Percentiles rank a stretch among this genome's conserved stretches.
Evolutionary conservation across 495 filamentous ascomycete genomes (phyloP).

Genomic region (Penicillium atrosanguineum): DNA sequence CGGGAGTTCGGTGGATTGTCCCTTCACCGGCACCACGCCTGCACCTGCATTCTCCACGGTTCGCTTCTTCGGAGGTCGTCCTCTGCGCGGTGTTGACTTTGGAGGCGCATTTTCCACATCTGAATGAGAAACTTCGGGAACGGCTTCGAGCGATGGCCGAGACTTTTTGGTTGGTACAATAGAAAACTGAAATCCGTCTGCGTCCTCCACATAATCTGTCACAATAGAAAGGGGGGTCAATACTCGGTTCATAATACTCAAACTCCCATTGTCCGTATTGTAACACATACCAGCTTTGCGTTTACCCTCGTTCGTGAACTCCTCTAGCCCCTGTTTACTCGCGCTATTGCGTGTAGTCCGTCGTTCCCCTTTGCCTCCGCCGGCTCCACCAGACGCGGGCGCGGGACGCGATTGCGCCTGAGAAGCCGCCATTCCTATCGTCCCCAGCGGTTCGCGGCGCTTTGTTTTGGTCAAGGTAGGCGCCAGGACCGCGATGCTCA

Average conservation of each 20-base stretch:
- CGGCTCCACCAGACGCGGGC: conserved; percentile 25
- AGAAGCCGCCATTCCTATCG: conserved; percentile 44
- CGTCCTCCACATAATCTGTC: conserved; percentile 53
- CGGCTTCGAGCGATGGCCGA: conserved; percentile 26
- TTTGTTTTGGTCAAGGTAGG: conserved; percentile 40
- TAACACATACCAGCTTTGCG: conserved; percentile 45
- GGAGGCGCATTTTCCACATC: conserved; percentile 31
- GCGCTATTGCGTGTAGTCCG: conserved; percentile 42
- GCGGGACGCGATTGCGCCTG: conserved; percentile 44
- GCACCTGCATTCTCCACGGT: conserved; percentile 22
- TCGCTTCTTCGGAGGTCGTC: conserved; percentile 40
- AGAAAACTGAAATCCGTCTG: conserved; percentile 55
- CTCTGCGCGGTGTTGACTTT: conserved; percentile 36
- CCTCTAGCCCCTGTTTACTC: conserved; percentile 36
- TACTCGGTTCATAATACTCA: conserved; percentile 7
- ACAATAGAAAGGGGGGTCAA: conserved; percentile 6
- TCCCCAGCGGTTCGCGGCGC: conserved; percentile 44
- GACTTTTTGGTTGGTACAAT: conserved; percentile 46
- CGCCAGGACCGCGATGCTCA: conserved; percentile 47
- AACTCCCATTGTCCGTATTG: neutral
- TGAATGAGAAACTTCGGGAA: conserved; percentile 22
- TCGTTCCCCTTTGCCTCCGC: conserved; percentile 29
- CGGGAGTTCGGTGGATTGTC: conserved; percentile 23
- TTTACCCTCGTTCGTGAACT: conserved; percentile 33
- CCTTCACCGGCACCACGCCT: conserved; percentile 20